Evolutionary conservation across 2,329 filamentous ascomycete genomes (phyloP).

Genomic region (Colletotrichum theobromicola): DNA sequence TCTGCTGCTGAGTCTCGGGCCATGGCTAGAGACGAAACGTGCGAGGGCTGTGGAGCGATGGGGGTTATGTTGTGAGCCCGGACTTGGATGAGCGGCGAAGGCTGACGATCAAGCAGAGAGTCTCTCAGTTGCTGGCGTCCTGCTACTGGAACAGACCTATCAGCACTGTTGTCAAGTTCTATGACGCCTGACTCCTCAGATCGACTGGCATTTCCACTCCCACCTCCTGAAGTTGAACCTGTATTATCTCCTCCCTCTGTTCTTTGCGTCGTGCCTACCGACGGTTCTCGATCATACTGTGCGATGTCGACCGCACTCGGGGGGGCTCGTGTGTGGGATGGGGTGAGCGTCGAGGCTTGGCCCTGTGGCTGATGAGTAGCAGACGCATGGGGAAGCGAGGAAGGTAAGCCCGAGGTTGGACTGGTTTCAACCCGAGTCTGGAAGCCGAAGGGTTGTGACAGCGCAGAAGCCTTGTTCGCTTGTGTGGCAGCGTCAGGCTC

Average conservation of each 20-base stretch:
- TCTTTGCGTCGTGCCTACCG: constrained; percentile 18
- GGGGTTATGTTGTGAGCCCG: constrained; percentile 77
- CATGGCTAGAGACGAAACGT: constrained; percentile 65
- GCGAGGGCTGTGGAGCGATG: constrained; percentile 76
- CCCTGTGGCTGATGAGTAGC: constrained; percentile 25
- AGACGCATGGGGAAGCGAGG: constrained; percentile 9
- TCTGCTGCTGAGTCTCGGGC: constrained; percentile 38
- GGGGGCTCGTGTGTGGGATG: neutral
- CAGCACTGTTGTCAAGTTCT: constrained; percentile 22
- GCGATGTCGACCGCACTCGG: neutral
- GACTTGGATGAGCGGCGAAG: constrained; percentile 64
- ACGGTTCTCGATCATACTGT: constrained; percentile 8
- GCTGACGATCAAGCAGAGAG: constrained; percentile 33
- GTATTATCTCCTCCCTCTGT: constrained; percentile 2
- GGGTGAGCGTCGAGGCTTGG: constrained; percentile 10
- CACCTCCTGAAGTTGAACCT: constrained; percentile 41
- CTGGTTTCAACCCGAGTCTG: neutral
- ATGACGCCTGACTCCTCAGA: constrained; percentile 43
- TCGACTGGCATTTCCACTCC: constrained; percentile 45
- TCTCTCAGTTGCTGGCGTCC: constrained; percentile 12
- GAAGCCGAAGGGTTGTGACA: constrained; percentile 6
- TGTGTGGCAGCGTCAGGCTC: constrained; percentile 39
- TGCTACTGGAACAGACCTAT: constrained; percentile 19
- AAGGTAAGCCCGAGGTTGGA: neutral
- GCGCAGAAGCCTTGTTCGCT: constrained; percentile 19